Evolutionary conservation across 371 early-diverging fungal species (phyloP).

Genomic region (Zychaea mexicana): DNA sequence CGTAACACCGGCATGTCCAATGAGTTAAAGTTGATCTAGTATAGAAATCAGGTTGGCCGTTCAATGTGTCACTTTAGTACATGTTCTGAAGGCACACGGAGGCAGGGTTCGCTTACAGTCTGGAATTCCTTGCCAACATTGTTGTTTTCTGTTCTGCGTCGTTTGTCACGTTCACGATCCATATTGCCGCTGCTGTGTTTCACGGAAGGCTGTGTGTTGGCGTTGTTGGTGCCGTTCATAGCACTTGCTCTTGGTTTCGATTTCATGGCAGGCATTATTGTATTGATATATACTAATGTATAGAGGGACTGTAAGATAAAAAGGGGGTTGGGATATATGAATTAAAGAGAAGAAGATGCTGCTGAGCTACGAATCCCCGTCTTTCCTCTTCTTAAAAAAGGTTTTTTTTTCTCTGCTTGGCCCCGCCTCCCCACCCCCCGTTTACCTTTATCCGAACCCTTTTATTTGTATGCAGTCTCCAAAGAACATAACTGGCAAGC

Average conservation of each 20-base stretch:
- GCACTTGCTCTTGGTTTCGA: constrained; percentile 13
- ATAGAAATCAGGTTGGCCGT: not conserved
- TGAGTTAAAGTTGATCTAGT: constrained; percentile 49
- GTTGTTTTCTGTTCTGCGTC: constrained; percentile 33
- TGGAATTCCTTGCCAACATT: constrained; percentile 55
- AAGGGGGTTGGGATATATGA: not conserved
- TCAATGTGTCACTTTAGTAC: too few relatives aligned
- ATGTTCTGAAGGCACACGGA: too few relatives aligned
- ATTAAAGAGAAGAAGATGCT: not conserved
- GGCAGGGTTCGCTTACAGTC: constrained; percentile 42
- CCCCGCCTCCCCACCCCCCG: too few relatives aligned
- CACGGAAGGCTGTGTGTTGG: constrained; percentile 7
- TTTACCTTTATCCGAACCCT: not conserved
- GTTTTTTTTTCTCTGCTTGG: too few relatives aligned
- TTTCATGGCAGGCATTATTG: constrained; percentile 38
- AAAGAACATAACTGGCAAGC: not conserved
- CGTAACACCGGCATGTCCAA: constrained; percentile 40
- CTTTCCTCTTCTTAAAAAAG: not conserved
- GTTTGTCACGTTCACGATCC: constrained; percentile 48
- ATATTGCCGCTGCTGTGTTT: too few relatives aligned
- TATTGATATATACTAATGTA: not conserved
- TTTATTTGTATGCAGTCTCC: not conserved
- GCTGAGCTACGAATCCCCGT: not conserved
- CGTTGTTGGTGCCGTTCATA: constrained; percentile 2
- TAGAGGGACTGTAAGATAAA: constrained; percentile 7